Evolutionary conservation across 2,329 filamentous ascomycete species (phyloP).

Genomic region (Gaeumannomyces tritici): DNA sequence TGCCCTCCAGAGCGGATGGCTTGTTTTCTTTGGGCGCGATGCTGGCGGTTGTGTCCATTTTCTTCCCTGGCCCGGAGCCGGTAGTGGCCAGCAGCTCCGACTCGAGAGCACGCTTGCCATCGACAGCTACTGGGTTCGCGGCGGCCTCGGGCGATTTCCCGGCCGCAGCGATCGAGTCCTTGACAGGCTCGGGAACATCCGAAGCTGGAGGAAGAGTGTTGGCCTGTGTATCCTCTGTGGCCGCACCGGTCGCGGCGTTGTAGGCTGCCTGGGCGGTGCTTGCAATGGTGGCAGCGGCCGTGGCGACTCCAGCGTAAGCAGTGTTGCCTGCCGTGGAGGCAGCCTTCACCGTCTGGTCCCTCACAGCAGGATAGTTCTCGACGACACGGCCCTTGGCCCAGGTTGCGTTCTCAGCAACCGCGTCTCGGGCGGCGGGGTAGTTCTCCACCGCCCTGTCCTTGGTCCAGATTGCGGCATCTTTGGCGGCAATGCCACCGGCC

Average conservation of each 20-base stretch:
- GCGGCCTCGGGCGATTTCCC: not conserved
- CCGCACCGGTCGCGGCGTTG: not conserved
- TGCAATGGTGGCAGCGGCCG: not conserved
- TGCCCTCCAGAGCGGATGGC: not conserved
- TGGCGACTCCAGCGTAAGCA: not conserved
- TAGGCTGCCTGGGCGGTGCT: not conserved
- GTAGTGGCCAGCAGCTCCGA: not conserved
- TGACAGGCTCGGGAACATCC: not conserved
- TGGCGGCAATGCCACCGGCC: not conserved
- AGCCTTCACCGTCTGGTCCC: not conserved
- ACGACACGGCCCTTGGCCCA: not conserved
- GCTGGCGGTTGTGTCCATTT: no score
- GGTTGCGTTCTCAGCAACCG: not conserved
- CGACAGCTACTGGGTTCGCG: not conserved
- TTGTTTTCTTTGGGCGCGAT: not conserved
- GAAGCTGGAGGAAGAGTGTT: not conserved
- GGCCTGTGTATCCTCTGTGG: not conserved
- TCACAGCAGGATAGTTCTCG: conserved; percentile 2
- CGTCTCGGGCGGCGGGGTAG: not conserved
- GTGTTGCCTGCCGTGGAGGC: not conserved
- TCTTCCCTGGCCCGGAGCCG: not conserved
- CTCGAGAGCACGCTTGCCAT: conserved; percentile 1
- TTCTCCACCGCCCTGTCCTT: not conserved
- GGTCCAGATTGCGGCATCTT: not conserved
- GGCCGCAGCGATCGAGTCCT: not conserved